phyloP scores from a whole-genome alignment of 2,329 filamentous ascomycete species.

The Dothistroma septosporum region DNA sequence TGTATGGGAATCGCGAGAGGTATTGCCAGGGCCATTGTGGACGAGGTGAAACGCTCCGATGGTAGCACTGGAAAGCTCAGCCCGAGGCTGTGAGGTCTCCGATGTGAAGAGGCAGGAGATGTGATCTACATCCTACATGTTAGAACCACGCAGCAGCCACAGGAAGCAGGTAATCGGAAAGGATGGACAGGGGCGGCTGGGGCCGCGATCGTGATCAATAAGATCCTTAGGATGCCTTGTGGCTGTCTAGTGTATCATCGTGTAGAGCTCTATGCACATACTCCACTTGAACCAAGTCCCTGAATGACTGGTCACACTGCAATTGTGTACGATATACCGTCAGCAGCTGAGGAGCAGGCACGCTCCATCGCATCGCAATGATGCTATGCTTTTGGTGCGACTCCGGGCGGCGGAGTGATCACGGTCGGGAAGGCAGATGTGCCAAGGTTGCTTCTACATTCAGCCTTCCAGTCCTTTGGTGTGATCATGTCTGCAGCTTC shows the following conservation, averaged over 20 bases:
- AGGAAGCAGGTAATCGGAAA: not conserved
- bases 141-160: not conserved
- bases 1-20: constrained; percentile 66
- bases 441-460: constrained; percentile 57
- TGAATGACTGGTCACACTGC: not conserved
- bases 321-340: not conserved
- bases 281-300: not conserved
- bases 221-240: not conserved
- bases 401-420: constrained; percentile 19
- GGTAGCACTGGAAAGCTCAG: not conserved
- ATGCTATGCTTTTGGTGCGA: not conserved
- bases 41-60: constrained; percentile 9
- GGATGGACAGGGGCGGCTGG: not conserved
- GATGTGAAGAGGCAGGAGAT: not conserved
- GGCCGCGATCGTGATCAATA: not conserved
- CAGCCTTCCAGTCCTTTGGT: constrained; percentile 69
- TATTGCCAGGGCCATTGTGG: constrained; percentile 56
- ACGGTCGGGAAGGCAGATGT: constrained; percentile 38
- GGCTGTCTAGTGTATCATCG: not conserved
- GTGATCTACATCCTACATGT: not conserved
- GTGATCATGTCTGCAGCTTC: constrained; percentile 85
- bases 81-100: not conserved
- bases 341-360: not conserved
- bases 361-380: not conserved
- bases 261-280: not conserved